Conservation (phyloP, 768 basidiomycete genomes). For the Tylopilus cervinicoccineus region DNA sequence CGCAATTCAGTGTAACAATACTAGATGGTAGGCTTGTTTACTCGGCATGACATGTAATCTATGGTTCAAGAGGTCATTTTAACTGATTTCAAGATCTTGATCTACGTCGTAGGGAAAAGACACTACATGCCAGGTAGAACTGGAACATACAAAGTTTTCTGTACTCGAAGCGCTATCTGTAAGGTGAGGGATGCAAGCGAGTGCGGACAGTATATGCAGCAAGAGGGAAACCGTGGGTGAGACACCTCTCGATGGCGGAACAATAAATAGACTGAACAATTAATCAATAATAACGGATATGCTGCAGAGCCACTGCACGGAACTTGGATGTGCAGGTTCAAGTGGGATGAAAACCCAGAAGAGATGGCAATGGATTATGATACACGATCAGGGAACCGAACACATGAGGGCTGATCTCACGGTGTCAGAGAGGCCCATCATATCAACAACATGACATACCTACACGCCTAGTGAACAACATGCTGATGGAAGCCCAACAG, state of each 20-base stretch:
- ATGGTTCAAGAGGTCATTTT: not conserved
- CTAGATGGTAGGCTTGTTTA: not conserved
- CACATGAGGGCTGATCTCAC: constrained; percentile 12
- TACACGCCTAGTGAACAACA: constrained; percentile 45
- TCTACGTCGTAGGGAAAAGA: constrained; percentile 13
- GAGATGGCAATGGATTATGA: constrained; percentile 12
- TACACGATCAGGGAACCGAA: constrained; percentile 19
- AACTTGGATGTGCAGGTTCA: constrained; percentile 6
- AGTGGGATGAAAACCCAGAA: constrained; percentile 9
- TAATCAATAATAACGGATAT: constrained; percentile 37
- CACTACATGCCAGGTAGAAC: constrained; percentile 15
- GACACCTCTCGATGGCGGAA: constrained; percentile 7
- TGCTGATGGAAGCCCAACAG: constrained; percentile 73
- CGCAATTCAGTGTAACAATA: constrained; percentile 59
- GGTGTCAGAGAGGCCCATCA: constrained; percentile 9
- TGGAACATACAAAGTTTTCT: constrained; percentile 19
- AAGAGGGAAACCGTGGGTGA: constrained; percentile 8
- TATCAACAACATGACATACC: constrained; percentile 14
- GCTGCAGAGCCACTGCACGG: constrained; percentile 18
- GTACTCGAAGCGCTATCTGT: constrained; percentile 17
- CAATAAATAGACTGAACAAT: constrained; percentile 27
- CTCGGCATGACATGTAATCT: not conserved
- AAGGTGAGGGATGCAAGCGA: constrained; percentile 14
- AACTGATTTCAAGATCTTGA: constrained; percentile 11
- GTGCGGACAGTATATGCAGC: constrained; percentile 16